Percentiles rank a stretch among this genome's conserved stretches.
Conservation (phyloP, 495 filamentous ascomycete species). For the Annulohypoxylon moriforme region DNA sequence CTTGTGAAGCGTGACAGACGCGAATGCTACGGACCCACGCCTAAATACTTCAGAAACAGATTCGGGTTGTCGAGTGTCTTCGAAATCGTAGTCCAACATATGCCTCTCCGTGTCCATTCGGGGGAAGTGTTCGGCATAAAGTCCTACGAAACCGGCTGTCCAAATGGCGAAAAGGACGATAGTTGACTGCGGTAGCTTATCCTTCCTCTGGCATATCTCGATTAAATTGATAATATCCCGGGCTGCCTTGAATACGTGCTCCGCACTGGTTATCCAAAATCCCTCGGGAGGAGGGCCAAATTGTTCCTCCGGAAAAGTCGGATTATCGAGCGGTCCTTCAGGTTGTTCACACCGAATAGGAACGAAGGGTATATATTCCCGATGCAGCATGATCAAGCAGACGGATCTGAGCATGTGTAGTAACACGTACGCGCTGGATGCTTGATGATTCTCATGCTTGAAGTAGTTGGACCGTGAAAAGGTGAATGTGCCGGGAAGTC, state of each 20-base stretch:
- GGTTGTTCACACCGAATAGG: slow-evolving; percentile 76
- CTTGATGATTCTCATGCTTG: slow-evolving; percentile 80
- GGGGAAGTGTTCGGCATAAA: slow-evolving; percentile 80
- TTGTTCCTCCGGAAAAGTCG: slow-evolving; percentile 68
- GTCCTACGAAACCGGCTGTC: slow-evolving; percentile 76
- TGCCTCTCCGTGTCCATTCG: slow-evolving; percentile 79
- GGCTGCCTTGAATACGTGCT: slow-evolving; percentile 77
- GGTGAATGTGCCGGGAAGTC: slow-evolving; percentile 74
- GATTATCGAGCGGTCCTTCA: slow-evolving; percentile 77
- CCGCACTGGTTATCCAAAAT: slow-evolving; percentile 82
- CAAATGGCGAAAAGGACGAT: slow-evolving; percentile 84
- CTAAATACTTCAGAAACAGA: slow-evolving; percentile 50
- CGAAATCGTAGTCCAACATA: slow-evolving; percentile 58
- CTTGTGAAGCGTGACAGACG: slow-evolving; percentile 59
- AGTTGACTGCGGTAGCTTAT: slow-evolving; percentile 82
- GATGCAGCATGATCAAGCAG: slow-evolving; percentile 81
- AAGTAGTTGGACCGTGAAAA: slow-evolving; percentile 82
- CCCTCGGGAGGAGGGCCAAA: slow-evolving; percentile 59
- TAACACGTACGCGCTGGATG: slow-evolving; percentile 77
- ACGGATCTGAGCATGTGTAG: slow-evolving; percentile 83
- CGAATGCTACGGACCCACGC: slow-evolving; percentile 53
- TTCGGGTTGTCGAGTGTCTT: slow-evolving; percentile 41
- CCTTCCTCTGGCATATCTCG: slow-evolving; percentile 70
- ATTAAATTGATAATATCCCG: slow-evolving; percentile 81
- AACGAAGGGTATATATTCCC: slow-evolving; percentile 85